A percentile compares a stretch with the other conserved stretches of the same genome.
phyloP scores from a whole-genome alignment of 2,329 filamentous ascomycete genomes.

The Penicillium glabrum region DNA sequence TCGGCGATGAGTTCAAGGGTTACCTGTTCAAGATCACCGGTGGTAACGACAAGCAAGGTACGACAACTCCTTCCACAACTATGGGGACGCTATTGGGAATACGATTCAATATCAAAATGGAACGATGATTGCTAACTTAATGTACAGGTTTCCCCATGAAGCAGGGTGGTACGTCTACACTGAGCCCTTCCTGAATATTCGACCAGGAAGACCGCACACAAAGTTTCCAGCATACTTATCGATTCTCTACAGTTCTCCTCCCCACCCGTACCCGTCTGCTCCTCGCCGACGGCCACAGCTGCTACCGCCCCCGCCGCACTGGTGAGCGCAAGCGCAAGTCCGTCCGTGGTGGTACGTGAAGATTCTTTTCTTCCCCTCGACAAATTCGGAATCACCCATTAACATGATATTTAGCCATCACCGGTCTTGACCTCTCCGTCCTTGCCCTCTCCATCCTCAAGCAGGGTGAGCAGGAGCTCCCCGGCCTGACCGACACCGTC shows the following conservation, averaged over 20 bases:
- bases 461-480: constrained; percentile 92
- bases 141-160: constrained; percentile 91
- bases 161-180: constrained; percentile 70
- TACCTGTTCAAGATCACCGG: constrained; percentile 99
- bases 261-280: constrained; percentile 98
- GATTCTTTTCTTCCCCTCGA: not conserved
- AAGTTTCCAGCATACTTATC: constrained; percentile 27
- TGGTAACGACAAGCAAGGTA: constrained; percentile 99
- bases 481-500: constrained; percentile 94
- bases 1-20: constrained; percentile 99
- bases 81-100: not conserved
- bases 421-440: constrained; percentile 91
- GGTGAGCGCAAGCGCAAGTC: constrained; percentile 99
- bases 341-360: constrained; percentile 68
- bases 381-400: constrained; percentile 5
- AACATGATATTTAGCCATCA: constrained; percentile 67
- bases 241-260: constrained; percentile 64
- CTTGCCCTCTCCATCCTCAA: constrained; percentile 95
- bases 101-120: not conserved
- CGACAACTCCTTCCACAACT: constrained; percentile 10
- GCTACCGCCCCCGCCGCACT: constrained; percentile 96
- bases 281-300: constrained; percentile 91
- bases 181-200: constrained; percentile 24
- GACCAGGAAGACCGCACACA: constrained; percentile 4
- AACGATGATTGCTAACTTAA: constrained; percentile 25